phyloP scores from a whole-genome alignment of 768 basidiomycete genomes.

The Auriculariales sp. region DNA sequence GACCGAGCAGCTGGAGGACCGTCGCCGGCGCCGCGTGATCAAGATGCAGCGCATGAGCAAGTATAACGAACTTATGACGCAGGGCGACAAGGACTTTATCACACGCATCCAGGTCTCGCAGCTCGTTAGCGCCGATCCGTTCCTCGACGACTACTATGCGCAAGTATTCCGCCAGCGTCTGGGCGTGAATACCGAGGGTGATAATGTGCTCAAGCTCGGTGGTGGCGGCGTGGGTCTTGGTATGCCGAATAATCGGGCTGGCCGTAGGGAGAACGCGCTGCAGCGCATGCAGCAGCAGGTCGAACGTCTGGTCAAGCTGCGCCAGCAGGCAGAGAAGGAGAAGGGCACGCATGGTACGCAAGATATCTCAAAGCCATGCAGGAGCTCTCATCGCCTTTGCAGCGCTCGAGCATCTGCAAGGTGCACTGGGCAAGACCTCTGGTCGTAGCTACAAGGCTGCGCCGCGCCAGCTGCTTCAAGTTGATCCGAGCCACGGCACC shows the following conservation, averaged over 20 bases:
- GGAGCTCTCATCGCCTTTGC: constrained; percentile 2
- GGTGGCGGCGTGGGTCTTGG: constrained; percentile 80
- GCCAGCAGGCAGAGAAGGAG: constrained; percentile 73
- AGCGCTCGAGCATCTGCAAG: constrained; percentile 72
- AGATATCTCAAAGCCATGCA: background rate
- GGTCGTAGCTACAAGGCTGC: constrained; percentile 90
- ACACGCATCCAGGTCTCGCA: constrained; percentile 98
- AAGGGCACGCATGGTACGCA: constrained; percentile 33
- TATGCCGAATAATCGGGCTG: constrained; percentile 43
- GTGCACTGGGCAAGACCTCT: constrained; percentile 88
- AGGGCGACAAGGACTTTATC: constrained; percentile 98
- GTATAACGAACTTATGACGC: constrained; percentile 92
- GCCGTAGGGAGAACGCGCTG: constrained; percentile 72
- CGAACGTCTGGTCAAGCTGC: constrained; percentile 88
- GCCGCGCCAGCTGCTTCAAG: constrained; percentile 90
- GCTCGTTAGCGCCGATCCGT: constrained; percentile 92
- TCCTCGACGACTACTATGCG: constrained; percentile 96
- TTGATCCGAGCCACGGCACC: constrained; percentile 38
- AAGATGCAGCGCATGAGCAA: constrained; percentile 89
- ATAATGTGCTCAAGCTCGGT: constrained; percentile 75
- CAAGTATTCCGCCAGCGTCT: constrained; percentile 85
- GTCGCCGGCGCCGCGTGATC: constrained; percentile 59
- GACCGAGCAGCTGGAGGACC: constrained; percentile 71
- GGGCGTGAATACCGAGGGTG: constrained; percentile 48
- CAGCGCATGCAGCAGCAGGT: constrained; percentile 91